Percentiles rank a stretch among this genome's conserved stretches.
Evolutionary conservation across 2,329 filamentous ascomycete species (phyloP).

Genomic region (Aquanectria penicillioides): DNA sequence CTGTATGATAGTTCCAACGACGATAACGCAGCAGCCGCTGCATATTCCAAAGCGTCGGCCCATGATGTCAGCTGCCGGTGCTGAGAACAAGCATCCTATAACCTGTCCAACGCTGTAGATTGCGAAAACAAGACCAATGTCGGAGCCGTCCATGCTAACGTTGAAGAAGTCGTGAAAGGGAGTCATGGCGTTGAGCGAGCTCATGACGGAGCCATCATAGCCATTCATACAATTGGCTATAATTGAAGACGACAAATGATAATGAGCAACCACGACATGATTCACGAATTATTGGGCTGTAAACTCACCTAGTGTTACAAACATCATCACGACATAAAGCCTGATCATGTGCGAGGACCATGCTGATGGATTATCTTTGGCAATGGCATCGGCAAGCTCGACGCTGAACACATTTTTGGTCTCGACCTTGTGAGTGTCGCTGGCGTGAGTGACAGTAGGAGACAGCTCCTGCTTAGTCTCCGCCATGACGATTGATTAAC

Average conservation of each 20-base stretch:
- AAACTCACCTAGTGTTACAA: background rate
- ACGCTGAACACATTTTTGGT: too few species aligned
- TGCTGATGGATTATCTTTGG: constrained; percentile 5
- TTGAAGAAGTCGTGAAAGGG: constrained; percentile 32
- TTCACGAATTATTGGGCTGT: background rate
- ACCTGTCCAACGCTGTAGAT: constrained; percentile 12
- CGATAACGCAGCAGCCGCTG: constrained; percentile 29
- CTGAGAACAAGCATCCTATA: background rate
- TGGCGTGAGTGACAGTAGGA: too few species aligned
- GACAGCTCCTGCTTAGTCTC: too few species aligned
- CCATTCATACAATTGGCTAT: constrained; percentile 3
- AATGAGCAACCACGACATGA: too few species aligned
- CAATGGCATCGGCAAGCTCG: constrained; percentile 3
- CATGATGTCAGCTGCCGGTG: constrained; percentile 32
- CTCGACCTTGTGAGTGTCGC: too few species aligned
- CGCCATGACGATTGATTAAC: too few species aligned
- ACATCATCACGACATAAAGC: constrained; percentile 4
- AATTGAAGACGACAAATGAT: background rate
- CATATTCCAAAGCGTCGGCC: constrained; percentile 35
- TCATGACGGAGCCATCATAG: constrained; percentile 32
- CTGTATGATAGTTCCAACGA: constrained; percentile 36
- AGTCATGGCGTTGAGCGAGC: constrained; percentile 35
- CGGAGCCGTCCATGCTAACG: constrained; percentile 24
- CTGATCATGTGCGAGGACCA: background rate
- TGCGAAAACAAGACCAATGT: constrained; percentile 8